Evolutionary conservation across 768 basidiomycete genomes (phyloP).

Genomic region (Boletus sp.): DNA sequence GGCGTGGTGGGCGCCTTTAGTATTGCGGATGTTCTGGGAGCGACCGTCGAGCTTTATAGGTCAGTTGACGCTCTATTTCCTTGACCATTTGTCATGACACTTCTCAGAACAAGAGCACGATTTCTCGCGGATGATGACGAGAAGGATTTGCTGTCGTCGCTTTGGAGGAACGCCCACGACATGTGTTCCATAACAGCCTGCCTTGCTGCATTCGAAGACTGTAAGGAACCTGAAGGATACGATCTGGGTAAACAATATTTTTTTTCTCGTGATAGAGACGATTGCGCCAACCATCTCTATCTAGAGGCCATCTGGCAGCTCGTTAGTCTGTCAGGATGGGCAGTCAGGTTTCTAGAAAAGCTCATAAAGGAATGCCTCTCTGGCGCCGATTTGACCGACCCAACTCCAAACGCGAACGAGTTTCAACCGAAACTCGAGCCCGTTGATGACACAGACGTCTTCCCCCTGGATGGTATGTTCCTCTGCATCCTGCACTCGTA

Average conservation of each 20-base stretch:
- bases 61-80: conserved; percentile 9
- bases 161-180: conserved; percentile 66
- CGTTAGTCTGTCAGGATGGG: conserved; percentile 60
- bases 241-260: conserved; percentile 52
- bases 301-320: conserved; percentile 75
- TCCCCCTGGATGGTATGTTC: conserved; percentile 24
- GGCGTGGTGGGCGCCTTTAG: conserved; percentile 41
- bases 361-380: conserved; percentile 55
- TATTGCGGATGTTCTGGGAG: conserved; percentile 50
- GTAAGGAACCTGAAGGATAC: conserved; percentile 57
- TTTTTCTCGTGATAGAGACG: background rate
- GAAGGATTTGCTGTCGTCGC: conserved; percentile 39
- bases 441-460: conserved; percentile 25
- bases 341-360: conserved; percentile 57
- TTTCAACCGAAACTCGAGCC: conserved; percentile 28
- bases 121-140: conserved; percentile 33
- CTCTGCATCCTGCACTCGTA: conserved; percentile 33
- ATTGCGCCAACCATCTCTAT: conserved; percentile 6
- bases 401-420: conserved; percentile 9
- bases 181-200: conserved; percentile 62
- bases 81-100: conserved; percentile 5
- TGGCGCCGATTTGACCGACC: conserved; percentile 27
- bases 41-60: conserved; percentile 39
- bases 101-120: conserved; percentile 34
- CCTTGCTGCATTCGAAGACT: conserved; percentile 64